Conservation (phyloP, 1,284 basidiomycete genomes). For the Lentinula novae-zelandiae region DNA sequence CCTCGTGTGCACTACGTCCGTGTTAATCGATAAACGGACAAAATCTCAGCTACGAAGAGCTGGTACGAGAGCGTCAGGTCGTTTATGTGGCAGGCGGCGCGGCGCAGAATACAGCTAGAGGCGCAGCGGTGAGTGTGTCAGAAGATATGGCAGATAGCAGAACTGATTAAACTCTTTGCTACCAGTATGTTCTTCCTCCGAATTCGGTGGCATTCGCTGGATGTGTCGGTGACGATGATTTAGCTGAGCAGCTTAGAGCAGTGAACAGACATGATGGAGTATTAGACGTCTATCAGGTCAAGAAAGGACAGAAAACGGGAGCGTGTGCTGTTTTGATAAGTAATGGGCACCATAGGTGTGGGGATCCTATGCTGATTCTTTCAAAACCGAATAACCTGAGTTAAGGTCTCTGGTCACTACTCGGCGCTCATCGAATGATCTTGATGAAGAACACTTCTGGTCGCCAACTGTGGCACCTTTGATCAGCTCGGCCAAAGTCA, state of each 20-base stretch:
- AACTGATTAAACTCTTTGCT: neutral
- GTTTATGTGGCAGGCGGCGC: slow-evolving; percentile 97
- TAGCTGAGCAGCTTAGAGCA: slow-evolving; percentile 86
- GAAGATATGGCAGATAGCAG: neutral
- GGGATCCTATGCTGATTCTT: neutral
- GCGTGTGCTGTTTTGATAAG: slow-evolving; percentile 91
- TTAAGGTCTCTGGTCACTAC: slow-evolving; percentile 74
- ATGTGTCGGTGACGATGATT: slow-evolving; percentile 89
- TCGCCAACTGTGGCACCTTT: slow-evolving; percentile 64
- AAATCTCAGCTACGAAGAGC: slow-evolving; percentile 71
- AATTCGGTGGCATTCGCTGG: slow-evolving; percentile 94
- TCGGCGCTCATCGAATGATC: slow-evolving; percentile 77
- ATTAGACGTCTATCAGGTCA: slow-evolving; percentile 86
- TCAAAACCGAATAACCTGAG: neutral
- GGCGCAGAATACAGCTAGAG: slow-evolving; percentile 94
- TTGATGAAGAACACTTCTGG: slow-evolving; percentile 63
- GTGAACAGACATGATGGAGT: slow-evolving; percentile 96
- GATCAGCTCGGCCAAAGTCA: slow-evolving; percentile 67
- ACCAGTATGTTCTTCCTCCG: slow-evolving; percentile 85
- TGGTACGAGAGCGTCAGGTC: slow-evolving; percentile 75
- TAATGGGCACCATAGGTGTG: slow-evolving; percentile 87
- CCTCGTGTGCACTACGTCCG: slow-evolving; percentile 24
- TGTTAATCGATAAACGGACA: slow-evolving; percentile 44
- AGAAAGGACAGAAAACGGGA: slow-evolving; percentile 85
- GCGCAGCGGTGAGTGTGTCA: slow-evolving; percentile 77